Evolutionary conservation across 352 stramenopile species (phyloP), one percentile per base, ranked within the genome.

Genomic region (Globisporangium recalcitrans): DNA sequence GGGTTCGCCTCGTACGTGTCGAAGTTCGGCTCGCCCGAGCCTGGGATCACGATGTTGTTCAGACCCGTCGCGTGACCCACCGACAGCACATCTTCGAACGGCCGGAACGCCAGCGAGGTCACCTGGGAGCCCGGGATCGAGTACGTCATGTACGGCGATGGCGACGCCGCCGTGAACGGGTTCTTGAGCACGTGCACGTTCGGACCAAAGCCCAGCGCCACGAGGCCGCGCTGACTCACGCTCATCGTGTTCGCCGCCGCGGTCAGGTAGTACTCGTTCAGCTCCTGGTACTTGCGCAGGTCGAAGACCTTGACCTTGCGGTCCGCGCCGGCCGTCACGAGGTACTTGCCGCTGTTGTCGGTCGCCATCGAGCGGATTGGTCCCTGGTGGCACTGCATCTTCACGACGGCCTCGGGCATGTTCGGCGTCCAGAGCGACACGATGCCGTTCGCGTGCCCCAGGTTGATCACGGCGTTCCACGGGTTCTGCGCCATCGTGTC

Each of bases 371-470:
- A 95, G 11, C 82, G 85, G 67, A 95, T 88, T 4, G 96, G 90
- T 64, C 95, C 96, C 60, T 96, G 86, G 74, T 99, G 97, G 72
- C 92, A 98, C 49, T 99, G 86, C 78, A 99, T 97, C 72, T 98
- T 98, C 49, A 99, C 95, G 31, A 99, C 84, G 29, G 95, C 84
- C 60, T 95, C 83, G 26, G 73, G 64, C 87, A 88, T 97, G 66
- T 96, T 96, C 7, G 97, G 97, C 27, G 88, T 98, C 98, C 98
- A 99, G 11, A 99, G 80, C 22, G 96, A 98, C n/a, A 99, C 97
- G 38, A 97, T 95, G 38, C 98, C 98, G 73, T 97, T 99, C 38
- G 85, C 83, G 75, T 99, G 97, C 49, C 97, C 98, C 4, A 98
- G 71, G 72, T 99, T 96, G 19, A 99, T 74, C 16, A 99, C 90